Conservation (phyloP, 495 filamentous ascomycete species). For the Hypoxylon fuscum region DNA sequence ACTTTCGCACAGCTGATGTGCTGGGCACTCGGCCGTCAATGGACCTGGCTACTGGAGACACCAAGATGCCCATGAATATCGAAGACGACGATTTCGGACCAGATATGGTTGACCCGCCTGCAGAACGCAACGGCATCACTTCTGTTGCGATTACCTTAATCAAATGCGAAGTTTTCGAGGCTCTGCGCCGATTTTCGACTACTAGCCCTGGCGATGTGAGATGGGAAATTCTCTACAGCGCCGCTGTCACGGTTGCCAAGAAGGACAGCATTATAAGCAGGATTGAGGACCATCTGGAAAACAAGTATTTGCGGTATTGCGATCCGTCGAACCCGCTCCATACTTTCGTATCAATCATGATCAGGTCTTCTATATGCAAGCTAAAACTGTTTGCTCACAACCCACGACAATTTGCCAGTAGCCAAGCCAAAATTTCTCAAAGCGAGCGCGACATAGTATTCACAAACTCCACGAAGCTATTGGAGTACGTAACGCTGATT, state of each 20-base stretch:
- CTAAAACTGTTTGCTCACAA: constrained; percentile 46
- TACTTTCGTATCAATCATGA: constrained; percentile 53
- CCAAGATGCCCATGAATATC: constrained; percentile 48
- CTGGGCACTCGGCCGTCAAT: constrained; percentile 65
- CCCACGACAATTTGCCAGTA: constrained; percentile 41
- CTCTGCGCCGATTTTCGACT: constrained; percentile 1
- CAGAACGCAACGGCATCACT: constrained; percentile 32
- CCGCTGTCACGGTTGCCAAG: constrained; percentile 53
- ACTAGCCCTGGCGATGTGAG: constrained; percentile 16
- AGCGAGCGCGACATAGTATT: constrained; percentile 44
- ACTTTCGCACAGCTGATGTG: constrained; percentile 54
- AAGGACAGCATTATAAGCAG: constrained; percentile 20
- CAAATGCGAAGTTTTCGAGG: constrained; percentile 37
- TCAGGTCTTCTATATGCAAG: constrained; percentile 44
- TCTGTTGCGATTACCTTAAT: constrained; percentile 23
- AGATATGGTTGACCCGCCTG: constrained; percentile 36
- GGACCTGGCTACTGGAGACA: constrained; percentile 21
- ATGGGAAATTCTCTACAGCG: constrained; percentile 47
- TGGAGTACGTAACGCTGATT: constrained; percentile 40
- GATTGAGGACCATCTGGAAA: constrained; percentile 23
- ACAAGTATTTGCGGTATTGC: constrained; percentile 24
- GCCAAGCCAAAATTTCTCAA: constrained; percentile 17
- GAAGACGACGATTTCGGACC: constrained; percentile 51
- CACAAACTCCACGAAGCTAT: constrained; percentile 34
- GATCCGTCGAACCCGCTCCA: constrained; percentile 27